Evolutionary conservation across 441 rosid species (phyloP).

Genomic region (Syzygium syzygioides): DNA sequence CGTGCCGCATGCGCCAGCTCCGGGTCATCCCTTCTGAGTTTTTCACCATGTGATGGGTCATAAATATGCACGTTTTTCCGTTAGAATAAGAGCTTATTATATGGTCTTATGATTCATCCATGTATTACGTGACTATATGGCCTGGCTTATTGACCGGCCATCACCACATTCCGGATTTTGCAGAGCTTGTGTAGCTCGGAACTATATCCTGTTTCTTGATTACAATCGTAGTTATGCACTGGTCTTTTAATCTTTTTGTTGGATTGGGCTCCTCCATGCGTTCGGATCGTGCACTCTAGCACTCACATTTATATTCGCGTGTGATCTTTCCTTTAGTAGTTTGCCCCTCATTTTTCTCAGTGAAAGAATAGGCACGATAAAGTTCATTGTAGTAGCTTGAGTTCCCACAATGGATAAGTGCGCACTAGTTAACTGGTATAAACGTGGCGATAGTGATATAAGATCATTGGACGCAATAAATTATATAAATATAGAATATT

Average conservation of each 20-base stretch:
- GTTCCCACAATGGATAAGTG: neutral
- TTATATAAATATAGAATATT: neutral
- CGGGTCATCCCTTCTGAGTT: neutral
- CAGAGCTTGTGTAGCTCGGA: neutral
- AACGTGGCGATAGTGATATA: neutral
- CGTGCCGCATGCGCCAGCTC: neutral
- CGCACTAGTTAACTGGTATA: neutral
- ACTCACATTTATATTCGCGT: neutral
- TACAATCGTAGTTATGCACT: neutral
- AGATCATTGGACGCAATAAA: neutral
- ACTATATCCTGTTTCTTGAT: neutral
- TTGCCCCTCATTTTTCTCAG: neutral
- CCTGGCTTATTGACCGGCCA: neutral
- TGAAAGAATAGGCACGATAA: neutral
- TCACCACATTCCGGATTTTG: neutral
- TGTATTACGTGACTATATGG: neutral
- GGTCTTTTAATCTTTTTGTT: neutral
- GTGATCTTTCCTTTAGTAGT: neutral
- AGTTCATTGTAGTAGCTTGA: neutral
- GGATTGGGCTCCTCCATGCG: neutral
- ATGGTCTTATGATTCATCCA: neutral
- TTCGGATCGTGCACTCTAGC: neutral
- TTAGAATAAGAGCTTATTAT: neutral
- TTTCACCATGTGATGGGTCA: neutral
- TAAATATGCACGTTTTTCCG: neutral